phyloP scores from a whole-genome alignment of 2,329 filamentous ascomycete species.

The Chrysoporthe austroafricana region DNA sequence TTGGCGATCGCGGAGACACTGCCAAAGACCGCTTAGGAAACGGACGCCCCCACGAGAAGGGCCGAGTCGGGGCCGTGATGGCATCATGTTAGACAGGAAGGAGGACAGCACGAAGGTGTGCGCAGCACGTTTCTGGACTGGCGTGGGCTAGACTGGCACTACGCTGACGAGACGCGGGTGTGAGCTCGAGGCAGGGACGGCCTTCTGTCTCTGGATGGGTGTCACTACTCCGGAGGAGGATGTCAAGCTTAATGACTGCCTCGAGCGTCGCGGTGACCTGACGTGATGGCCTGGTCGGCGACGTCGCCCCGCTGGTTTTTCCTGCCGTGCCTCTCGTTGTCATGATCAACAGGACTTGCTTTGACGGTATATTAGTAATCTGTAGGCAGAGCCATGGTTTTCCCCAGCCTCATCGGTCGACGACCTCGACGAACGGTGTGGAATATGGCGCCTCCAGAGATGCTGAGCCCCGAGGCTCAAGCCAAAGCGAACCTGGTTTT shows the following conservation, averaged over 20 bases:
- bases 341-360: not conserved
- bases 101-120: not conserved
- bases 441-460: slow-evolving; percentile 78
- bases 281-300: not conserved
- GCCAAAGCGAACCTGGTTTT: slow-evolving; percentile 69
- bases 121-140: not conserved
- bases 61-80: slow-evolving; percentile 10
- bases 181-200: not conserved
- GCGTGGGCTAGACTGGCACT: not conserved
- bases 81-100: not conserved
- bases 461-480: slow-evolving; percentile 68
- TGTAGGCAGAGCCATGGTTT: slow-evolving; percentile 81
- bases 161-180: not conserved
- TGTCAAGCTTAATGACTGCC: slow-evolving; percentile 35
- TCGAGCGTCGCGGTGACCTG: not conserved
- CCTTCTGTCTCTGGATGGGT: not conserved
- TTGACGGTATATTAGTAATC: not conserved
- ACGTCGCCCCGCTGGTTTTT: not conserved
- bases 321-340: not conserved
- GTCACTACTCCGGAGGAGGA: not conserved
- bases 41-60: slow-evolving; percentile 16
- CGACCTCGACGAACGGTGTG: slow-evolving; percentile 85
- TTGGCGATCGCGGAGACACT: not conserved
- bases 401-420: slow-evolving; percentile 86
- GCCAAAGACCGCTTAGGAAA: not conserved